These are phyloP conservation scores for Fusarium virguliforme DNA, from an alignment of 2,329 filamentous ascomycete species.

Conservation along the genomic window DNA sequence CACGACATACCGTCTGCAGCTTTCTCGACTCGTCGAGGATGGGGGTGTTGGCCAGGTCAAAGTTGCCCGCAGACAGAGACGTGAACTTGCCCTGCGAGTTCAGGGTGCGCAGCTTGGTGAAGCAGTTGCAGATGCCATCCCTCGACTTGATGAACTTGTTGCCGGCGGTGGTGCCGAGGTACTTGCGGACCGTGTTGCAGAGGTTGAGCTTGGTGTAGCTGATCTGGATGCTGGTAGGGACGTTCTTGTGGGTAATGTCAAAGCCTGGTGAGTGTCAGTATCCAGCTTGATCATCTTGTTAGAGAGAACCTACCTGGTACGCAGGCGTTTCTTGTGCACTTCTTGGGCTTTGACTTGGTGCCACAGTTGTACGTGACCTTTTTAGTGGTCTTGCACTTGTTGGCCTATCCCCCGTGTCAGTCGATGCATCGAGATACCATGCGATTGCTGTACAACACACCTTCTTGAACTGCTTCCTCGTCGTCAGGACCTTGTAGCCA, in stretches of 20 bases:
- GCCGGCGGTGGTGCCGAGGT: not conserved
- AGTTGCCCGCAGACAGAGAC: not conserved
- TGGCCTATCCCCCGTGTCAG: not conserved
- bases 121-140: slow-evolving; percentile 1
- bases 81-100: not conserved
- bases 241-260: not conserved
- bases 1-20: not conserved
- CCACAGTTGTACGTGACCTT: not conserved
- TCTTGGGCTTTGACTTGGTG: not conserved
- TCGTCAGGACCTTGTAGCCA: not conserved
- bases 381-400: slow-evolving; percentile 2
- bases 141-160: slow-evolving; percentile 1
- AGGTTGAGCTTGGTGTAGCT: slow-evolving; percentile 4
- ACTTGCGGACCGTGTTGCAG: slow-evolving; percentile 1
- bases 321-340: not conserved
- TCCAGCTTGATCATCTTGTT: not conserved
- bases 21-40: not conserved
- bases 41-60: not conserved
- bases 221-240: not conserved
- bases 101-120: slow-evolving; percentile 1
- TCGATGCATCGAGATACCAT: too few species aligned
- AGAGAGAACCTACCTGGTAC: not conserved
- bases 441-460: not conserved
- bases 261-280: not conserved
- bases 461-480: not conserved